A percentile compares a stretch with the other conserved stretches of the same genome.
phyloP scores from a whole-genome alignment of 2,329 filamentous ascomycete genomes.

The Zymoseptoria brevis region DNA sequence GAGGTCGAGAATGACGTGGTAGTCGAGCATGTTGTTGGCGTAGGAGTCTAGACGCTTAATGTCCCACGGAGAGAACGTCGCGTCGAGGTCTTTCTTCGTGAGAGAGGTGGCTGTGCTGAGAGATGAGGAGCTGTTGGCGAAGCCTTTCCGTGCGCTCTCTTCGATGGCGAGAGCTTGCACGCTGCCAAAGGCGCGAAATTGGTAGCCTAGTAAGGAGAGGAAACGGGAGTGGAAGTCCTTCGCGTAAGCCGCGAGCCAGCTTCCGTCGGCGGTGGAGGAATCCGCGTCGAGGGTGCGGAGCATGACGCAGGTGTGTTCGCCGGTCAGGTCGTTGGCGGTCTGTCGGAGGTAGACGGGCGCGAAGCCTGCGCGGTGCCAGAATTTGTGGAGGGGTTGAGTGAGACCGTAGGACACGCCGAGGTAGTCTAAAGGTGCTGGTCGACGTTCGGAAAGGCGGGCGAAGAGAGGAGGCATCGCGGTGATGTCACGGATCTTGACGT shows the following conservation, averaged over 20 bases:
- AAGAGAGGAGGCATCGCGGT: slow-evolving; percentile 90
- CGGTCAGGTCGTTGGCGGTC: slow-evolving; percentile 91
- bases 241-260: slow-evolving; percentile 85
- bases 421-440: slow-evolving; percentile 76
- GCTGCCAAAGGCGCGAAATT: slow-evolving; percentile 76
- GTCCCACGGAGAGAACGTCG: slow-evolving; percentile 78
- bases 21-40: slow-evolving; percentile 93
- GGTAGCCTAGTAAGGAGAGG: slow-evolving; percentile 78
- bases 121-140: slow-evolving; percentile 50
- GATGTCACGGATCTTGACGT: slow-evolving; percentile 84
- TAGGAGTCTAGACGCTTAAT: slow-evolving; percentile 92
- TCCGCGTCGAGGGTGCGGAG: slow-evolving; percentile 62
- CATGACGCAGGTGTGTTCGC: slow-evolving; percentile 98
- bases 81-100: slow-evolving; percentile 68
- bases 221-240: slow-evolving; percentile 95
- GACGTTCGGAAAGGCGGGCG: slow-evolving; percentile 74
- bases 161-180: slow-evolving; percentile 77
- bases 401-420: slow-evolving; percentile 92
- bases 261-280: slow-evolving; percentile 53
- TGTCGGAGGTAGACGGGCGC: slow-evolving; percentile 88
- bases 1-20: slow-evolving; percentile 93
- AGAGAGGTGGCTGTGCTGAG: slow-evolving; percentile 48
- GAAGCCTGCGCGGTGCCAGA: slow-evolving; percentile 88
- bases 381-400: slow-evolving; percentile 79
- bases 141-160: slow-evolving; percentile 69